These are phyloP conservation scores for Xylariaceae sp. DNA, from an alignment of 2,329 filamentous ascomycete genomes.

Conservation along the genomic window DNA sequence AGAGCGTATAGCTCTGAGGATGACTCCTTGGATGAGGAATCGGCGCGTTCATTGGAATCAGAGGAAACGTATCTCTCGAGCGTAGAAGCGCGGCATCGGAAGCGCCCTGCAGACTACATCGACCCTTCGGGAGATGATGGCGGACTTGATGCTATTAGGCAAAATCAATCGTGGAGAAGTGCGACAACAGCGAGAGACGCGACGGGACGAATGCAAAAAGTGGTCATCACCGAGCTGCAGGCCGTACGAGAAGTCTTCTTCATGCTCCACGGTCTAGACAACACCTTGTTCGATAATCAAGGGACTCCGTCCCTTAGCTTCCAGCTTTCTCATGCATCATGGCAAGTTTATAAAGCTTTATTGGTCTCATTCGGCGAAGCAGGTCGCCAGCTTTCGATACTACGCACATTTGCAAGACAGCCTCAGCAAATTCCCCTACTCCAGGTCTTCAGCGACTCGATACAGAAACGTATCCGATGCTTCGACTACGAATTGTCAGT, in stretches of 20 bases:
- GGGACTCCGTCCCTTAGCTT: slow-evolving; percentile 36
- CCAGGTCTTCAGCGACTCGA: slow-evolving; percentile 66
- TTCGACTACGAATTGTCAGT: slow-evolving; percentile 57
- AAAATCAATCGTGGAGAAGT: slow-evolving; percentile 44
- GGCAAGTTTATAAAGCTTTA: slow-evolving; percentile 46
- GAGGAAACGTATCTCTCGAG: slow-evolving; percentile 33
- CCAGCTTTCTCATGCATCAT: slow-evolving; percentile 44
- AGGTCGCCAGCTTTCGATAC: slow-evolving; percentile 39
- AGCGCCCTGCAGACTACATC: slow-evolving; percentile 31
- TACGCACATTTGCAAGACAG: slow-evolving; percentile 41
- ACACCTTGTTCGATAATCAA: slow-evolving; percentile 59
- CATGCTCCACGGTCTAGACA: slow-evolving; percentile 78
- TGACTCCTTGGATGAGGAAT: slow-evolving; percentile 44
- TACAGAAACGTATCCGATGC: slow-evolving; percentile 49
- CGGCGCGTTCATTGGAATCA: slow-evolving; percentile 29
- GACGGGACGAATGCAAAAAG: slow-evolving; percentile 32
- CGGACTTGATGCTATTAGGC: slow-evolving; percentile 32
- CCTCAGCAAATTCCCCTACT: slow-evolving; percentile 53
- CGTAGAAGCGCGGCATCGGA: slow-evolving; percentile 23
- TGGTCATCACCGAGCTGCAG: slow-evolving; percentile 64
- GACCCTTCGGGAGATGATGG: slow-evolving; percentile 30
- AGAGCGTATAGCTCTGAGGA: slow-evolving; percentile 61
- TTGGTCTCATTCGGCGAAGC: slow-evolving; percentile 43
- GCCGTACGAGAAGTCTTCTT: slow-evolving; percentile 73
- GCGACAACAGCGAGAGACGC: slow-evolving; percentile 22